phyloP scores from a whole-genome alignment of 371 early-diverging fungal species.

The Apophysomyces ossiformis region DNA sequence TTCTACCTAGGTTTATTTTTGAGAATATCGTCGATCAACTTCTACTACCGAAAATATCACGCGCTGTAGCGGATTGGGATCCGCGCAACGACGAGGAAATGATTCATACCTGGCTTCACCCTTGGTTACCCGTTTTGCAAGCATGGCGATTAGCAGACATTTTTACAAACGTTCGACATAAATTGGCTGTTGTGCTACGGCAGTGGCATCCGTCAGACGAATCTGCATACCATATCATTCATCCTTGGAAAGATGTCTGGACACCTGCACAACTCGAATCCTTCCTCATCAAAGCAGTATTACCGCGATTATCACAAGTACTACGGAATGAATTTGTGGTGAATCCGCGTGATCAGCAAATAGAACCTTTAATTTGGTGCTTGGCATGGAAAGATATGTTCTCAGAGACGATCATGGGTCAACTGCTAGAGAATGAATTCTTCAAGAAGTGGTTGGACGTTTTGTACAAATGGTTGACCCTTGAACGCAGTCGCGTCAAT shows the following conservation, averaged over 20 bases:
- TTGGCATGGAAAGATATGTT: slow-evolving; percentile 71
- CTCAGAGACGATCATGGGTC: slow-evolving; percentile 54
- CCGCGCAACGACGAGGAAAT: slow-evolving; percentile 70
- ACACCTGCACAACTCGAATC: slow-evolving; percentile 58
- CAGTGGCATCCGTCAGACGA: slow-evolving; percentile 77
- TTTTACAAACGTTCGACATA: slow-evolving; percentile 66
- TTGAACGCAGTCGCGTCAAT: slow-evolving; percentile 51
- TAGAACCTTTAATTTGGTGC: slow-evolving; percentile 63
- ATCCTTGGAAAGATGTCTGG: slow-evolving; percentile 78
- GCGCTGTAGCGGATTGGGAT: slow-evolving; percentile 72
- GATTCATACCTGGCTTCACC: slow-evolving; percentile 83
- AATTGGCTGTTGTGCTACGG: slow-evolving; percentile 58
- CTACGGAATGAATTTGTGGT: slow-evolving; percentile 70
- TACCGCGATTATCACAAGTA: slow-evolving; percentile 71
- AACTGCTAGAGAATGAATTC: slow-evolving; percentile 78
- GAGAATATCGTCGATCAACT: slow-evolving; percentile 79
- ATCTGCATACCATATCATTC: slow-evolving; percentile 58
- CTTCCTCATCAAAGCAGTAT: slow-evolving; percentile 61
- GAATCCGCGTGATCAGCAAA: slow-evolving; percentile 76
- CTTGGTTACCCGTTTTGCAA: slow-evolving; percentile 80
- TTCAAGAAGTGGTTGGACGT: slow-evolving; percentile 76
- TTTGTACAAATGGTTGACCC: slow-evolving; percentile 69
- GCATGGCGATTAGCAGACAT: slow-evolving; percentile 61
- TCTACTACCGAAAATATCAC: slow-evolving; percentile 73
- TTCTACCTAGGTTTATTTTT: slow-evolving; percentile 75